Percentiles rank a stretch among this genome's conserved stretches.
Conservation (phyloP, 2,329 filamentous ascomycete genomes). For the Colletotrichum euphorbiae region DNA sequence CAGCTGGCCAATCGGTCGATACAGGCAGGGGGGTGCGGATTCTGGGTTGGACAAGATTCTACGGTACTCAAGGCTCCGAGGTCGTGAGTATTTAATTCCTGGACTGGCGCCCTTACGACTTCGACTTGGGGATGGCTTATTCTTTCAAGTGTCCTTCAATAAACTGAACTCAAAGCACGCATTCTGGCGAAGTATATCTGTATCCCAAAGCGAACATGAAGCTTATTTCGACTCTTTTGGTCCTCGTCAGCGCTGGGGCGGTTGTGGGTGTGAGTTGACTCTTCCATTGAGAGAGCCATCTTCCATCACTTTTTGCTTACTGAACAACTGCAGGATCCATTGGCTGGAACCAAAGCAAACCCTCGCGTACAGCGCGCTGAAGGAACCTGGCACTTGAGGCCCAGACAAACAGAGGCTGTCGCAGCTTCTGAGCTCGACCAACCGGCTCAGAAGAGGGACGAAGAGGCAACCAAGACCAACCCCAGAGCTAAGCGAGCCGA, state of each 20-base stretch:
- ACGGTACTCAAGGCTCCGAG: neutral
- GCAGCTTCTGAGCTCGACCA: no score
- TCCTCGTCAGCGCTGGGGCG: constrained; percentile 9
- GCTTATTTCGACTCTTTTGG: neutral
- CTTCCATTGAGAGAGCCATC: neutral
- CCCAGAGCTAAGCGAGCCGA: neutral
- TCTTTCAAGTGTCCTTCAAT: no score
- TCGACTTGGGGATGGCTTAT: no score
- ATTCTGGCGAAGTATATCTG: neutral
- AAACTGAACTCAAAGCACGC: neutral
- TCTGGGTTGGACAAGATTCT: no score
- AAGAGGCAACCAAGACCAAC: constrained; percentile 16
- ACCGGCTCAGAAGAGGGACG: no score
- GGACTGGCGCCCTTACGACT: no score
- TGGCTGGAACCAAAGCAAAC: neutral
- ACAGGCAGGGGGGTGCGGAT: no score
- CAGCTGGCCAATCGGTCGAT: no score
- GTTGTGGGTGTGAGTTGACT: neutral
- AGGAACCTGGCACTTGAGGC: neutral
- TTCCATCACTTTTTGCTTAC: neutral
- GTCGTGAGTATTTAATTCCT: neutral
- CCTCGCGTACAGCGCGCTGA: neutral
- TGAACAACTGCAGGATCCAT: neutral
- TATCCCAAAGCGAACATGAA: neutral
- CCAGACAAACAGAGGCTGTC: no score